Evolutionary conservation across 2,329 filamentous ascomycete genomes (phyloP), one percentile per base, ranked within the genome.

Genomic region (Laburnicola sp.): DNA sequence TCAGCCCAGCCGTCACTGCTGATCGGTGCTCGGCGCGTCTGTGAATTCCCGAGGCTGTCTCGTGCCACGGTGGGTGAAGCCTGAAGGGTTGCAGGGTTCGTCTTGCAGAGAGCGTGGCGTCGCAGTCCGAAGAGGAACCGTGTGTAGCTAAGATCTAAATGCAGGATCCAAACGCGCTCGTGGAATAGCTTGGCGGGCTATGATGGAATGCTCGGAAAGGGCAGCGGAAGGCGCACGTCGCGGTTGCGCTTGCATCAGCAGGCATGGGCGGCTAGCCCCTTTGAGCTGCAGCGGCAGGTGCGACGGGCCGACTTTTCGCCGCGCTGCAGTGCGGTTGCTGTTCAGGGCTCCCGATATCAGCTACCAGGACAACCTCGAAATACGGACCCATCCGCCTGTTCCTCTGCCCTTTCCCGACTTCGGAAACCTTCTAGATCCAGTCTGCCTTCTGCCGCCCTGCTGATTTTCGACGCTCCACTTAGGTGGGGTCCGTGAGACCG

Each of bases 401-500:
- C 10, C 28, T 6, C 28, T 16, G 23, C 26, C 31, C 31, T 6
- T 7, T 25, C 43, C 42, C 23, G 34, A 21, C 34, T 32, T 9
- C 32, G 25, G 43, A 37, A 16, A 25, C 36, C 6, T 30, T 22
- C 50, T n/a, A 23, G 11, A 31, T 30, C 43, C 51, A 39, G 32
- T 28, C 51, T 46, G n/a, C 43, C 37, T 23, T 48, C 34, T 36
- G 30, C 53, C 44, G 42, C 48, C 49, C 54, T 43, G 45, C 45
- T 58, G 56, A 58, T 49, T 42, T 50, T 52, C 49, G 42, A 27
- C 44, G 50, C 42, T 45, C 65, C 69, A 71, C 70, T 58, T 59
- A 62, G 59, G 70, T 75, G 78, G 78, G 78, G 76, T 78, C 72
- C 73, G 66, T 66, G 75, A 75, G 75, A 70, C 77, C 76, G 73